These are phyloP conservation scores for Globisporangium nagaii DNA, from an alignment of 352 stramenopile species.

Conservation along the genomic window DNA sequence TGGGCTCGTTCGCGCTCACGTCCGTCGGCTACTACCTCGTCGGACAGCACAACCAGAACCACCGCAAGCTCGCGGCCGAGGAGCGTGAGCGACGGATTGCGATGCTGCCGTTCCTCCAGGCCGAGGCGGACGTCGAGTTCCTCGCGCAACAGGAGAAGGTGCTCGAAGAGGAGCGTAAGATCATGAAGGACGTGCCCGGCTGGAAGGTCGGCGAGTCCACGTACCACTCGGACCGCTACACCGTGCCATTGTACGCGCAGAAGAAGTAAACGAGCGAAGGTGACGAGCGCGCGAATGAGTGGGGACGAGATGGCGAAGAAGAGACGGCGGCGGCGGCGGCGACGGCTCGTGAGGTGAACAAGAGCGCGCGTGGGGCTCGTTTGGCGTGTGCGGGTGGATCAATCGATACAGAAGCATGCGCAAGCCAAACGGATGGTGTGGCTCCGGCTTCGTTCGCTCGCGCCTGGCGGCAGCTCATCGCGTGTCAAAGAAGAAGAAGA, in stretches of 20 bases:
- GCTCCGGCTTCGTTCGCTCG: too few species aligned
- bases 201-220: slow-evolving; percentile 87
- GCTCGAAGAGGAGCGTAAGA: slow-evolving; percentile 88
- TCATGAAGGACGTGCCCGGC: slow-evolving; percentile 94
- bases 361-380: too few species aligned
- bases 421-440: too few species aligned
- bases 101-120: slow-evolving; percentile 93
- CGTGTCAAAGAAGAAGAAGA: too few species aligned
- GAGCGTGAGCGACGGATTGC: slow-evolving; percentile 91
- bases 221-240: slow-evolving; percentile 87
- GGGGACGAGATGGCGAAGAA: background rate
- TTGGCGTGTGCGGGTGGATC: too few species aligned
- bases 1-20: slow-evolving; percentile 64
- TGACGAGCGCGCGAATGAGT: background rate
- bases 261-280: slow-evolving; percentile 43
- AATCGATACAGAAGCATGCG: too few species aligned
- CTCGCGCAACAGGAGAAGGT: slow-evolving; percentile 83
- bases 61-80: slow-evolving; percentile 61
- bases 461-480: too few species aligned
- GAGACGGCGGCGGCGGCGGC: too few species aligned
- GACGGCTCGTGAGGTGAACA: too few species aligned
- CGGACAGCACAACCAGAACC: slow-evolving; percentile 71
- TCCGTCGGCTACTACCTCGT: slow-evolving; percentile 73
- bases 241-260: slow-evolving; percentile 70
- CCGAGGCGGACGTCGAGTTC: slow-evolving; percentile 92